A percentile compares a stretch with the other conserved stretches of the same genome.
phyloP scores from a whole-genome alignment of 768 basidiomycete species.

The Macrolepiota dolichaula region DNA sequence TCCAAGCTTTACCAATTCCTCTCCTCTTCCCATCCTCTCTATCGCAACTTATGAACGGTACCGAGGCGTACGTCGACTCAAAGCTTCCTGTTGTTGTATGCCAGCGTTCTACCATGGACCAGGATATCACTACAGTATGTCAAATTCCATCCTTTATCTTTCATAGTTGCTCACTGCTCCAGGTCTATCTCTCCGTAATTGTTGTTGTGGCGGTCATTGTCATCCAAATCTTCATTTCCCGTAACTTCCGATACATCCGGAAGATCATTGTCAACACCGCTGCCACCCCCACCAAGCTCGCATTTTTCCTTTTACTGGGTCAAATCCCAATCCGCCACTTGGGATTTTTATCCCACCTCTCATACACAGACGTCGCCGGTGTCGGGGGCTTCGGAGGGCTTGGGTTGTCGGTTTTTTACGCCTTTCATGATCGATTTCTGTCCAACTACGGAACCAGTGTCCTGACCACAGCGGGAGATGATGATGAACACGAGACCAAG shows the following conservation, averaged over 20 bases:
- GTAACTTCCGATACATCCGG: background rate
- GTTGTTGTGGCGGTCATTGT: background rate
- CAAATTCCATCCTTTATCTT: background rate
- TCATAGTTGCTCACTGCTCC: background rate
- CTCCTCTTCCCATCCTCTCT: background rate
- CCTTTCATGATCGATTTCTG: background rate
- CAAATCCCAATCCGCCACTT: constrained; percentile 1
- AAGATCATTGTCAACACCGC: background rate
- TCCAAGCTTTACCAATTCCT: background rate
- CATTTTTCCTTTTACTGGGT: constrained; percentile 1
- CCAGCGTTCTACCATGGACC: background rate
- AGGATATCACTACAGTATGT: background rate
- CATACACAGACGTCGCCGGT: background rate
- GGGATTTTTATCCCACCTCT: background rate
- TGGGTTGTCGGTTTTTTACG: background rate
- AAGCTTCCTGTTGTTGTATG: background rate
- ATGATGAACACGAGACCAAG: background rate
- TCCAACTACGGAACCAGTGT: background rate
- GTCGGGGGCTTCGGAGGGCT: constrained; percentile 8
- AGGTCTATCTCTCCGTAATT: background rate
- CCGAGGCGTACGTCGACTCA: background rate
- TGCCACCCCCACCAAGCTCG: constrained; percentile 4
- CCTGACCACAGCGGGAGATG: background rate
- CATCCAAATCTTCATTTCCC: background rate
- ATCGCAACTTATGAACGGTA: background rate